These are phyloP conservation scores for Asclepias syriaca DNA, from an alignment of 257 asterid genomes.

Conservation along the genomic window DNA sequence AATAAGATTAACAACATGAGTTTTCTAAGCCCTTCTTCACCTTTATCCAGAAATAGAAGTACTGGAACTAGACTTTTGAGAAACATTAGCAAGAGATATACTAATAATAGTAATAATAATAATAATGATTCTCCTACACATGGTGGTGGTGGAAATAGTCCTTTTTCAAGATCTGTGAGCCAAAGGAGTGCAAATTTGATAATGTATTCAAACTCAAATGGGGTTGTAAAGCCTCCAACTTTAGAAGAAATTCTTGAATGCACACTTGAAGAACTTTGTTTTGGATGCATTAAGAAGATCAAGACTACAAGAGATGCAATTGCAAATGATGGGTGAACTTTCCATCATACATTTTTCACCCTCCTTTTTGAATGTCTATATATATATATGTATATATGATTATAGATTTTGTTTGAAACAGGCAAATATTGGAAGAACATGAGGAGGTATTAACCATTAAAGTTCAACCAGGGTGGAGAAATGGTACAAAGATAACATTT, in stretches of 20 bases:
- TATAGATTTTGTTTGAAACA: slow-evolving; percentile 13
- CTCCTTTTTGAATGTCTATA: too few species aligned
- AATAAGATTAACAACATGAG: neutral
- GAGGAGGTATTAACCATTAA: slow-evolving; percentile 60
- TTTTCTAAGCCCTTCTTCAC: slow-evolving; percentile 18
- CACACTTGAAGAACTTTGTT: slow-evolving; percentile 75
- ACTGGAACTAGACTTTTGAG: slow-evolving; percentile 24
- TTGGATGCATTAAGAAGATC: slow-evolving; percentile 63
- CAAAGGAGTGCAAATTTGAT: slow-evolving; percentile 40
- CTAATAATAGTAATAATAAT: too few species aligned
- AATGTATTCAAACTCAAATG: slow-evolving; percentile 51
- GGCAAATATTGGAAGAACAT: slow-evolving; percentile 47
- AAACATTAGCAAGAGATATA: slow-evolving; percentile 27
- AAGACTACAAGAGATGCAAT: slow-evolving; percentile 42
- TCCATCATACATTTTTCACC: neutral
- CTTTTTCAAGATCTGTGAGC: slow-evolving; percentile 38
- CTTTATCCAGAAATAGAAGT: slow-evolving; percentile 32
- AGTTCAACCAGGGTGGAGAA: slow-evolving; percentile 72
- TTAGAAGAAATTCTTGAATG: slow-evolving; percentile 56
- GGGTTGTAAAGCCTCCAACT: slow-evolving; percentile 51
- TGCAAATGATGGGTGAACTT: slow-evolving; percentile 42
- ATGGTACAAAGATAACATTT: slow-evolving; percentile 63
- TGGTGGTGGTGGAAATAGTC: neutral
- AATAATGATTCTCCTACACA: slow-evolving; percentile 7
- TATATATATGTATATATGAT: neutral